Evolutionary conservation across 257 asterid genomes (phyloP).

Genomic region (Osmanthus fragrans): DNA sequence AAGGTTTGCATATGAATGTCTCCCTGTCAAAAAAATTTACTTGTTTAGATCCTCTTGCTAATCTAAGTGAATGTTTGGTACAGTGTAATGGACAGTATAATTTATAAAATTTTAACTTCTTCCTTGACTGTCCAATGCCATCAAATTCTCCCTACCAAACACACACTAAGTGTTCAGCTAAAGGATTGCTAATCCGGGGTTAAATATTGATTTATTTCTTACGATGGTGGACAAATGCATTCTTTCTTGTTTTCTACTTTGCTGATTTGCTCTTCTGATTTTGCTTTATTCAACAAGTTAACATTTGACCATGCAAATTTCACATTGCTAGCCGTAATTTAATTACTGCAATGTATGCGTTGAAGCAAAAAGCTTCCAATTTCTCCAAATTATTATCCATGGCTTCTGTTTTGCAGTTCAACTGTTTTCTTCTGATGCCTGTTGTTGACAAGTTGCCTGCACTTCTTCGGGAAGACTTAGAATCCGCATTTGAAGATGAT

Average conservation of each 20-base stretch:
- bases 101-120: not conserved
- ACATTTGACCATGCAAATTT: not conserved
- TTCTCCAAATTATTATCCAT: slow-evolving; percentile 16
- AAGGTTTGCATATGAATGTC: slow-evolving; percentile 46
- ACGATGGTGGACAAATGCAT: not conserved
- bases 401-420: slow-evolving; percentile 66
- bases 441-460: slow-evolving; percentile 95
- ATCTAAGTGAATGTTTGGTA: not conserved
- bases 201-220: not conserved
- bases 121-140: not conserved
- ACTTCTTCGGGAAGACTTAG: slow-evolving; percentile 82
- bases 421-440: slow-evolving; percentile 96
- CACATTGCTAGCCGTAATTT: not conserved
- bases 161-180: not conserved
- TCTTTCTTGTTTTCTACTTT: not conserved
- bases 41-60: not conserved
- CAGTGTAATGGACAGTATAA: not conserved
- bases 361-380: slow-evolving; percentile 4
- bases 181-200: not conserved
- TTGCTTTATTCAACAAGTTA: not conserved
- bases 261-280: not conserved
- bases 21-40: not conserved
- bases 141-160: not conserved
- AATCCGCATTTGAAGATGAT: slow-evolving; percentile 79
- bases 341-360: not conserved